phyloP scores from a whole-genome alignment of 345 rosid genomes.

The Acer saccharum region DNA sequence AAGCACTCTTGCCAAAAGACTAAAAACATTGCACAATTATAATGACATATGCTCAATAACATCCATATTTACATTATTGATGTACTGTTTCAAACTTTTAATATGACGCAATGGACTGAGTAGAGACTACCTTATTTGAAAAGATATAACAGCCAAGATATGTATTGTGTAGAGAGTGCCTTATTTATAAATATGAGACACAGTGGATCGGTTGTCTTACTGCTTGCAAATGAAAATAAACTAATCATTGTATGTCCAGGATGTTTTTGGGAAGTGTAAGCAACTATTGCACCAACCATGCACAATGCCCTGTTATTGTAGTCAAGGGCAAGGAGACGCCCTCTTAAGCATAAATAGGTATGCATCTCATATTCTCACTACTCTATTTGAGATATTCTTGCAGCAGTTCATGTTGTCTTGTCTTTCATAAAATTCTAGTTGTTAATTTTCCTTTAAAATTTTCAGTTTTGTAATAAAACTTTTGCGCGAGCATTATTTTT shows the following conservation, averaged over 20 bases:
- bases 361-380: neutral
- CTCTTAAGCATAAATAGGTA: slow-evolving; percentile 39
- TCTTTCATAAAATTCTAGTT: neutral
- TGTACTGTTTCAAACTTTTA: neutral
- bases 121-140: too few relatives aligned
- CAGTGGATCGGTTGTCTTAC: too few relatives aligned
- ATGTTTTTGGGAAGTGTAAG: slow-evolving; percentile 98
- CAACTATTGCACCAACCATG: slow-evolving; percentile 83
- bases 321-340: slow-evolving; percentile 57
- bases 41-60: neutral
- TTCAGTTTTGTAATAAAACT: neutral
- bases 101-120: neutral
- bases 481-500: neutral
- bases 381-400: slow-evolving; percentile 5
- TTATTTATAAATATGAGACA: too few relatives aligned
- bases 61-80: neutral
- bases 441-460: neutral
- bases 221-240: too few relatives aligned
- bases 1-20: neutral
- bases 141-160: too few relatives aligned
- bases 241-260: slow-evolving; percentile 35
- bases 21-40: neutral
- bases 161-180: too few relatives aligned
- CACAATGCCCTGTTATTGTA: slow-evolving; percentile 74
- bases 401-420: neutral